Evolutionary conservation across 495 filamentous ascomycete species (phyloP).

Genomic region (Penicillium alfredii): DNA sequence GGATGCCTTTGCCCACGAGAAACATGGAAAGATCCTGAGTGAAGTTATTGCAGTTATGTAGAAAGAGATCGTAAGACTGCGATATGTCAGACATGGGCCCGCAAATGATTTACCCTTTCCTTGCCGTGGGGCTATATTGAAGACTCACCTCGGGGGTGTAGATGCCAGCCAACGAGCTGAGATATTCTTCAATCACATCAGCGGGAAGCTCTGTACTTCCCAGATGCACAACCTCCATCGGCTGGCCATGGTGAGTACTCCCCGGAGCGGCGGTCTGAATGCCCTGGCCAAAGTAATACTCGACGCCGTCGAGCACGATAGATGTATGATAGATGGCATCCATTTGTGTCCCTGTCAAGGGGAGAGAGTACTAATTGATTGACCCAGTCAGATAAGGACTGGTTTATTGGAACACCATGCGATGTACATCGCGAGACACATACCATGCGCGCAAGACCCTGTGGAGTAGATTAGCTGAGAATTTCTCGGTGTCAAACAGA

Average conservation of each 20-base stretch:
- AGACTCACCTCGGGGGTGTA: conserved; percentile 69
- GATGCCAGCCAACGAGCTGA: conserved; percentile 73
- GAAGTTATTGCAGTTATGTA: conserved; percentile 98
- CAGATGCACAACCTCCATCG: conserved; percentile 68
- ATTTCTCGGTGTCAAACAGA: conserved; percentile 1
- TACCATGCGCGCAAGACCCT: conserved; percentile 47
- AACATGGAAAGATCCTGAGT: conserved; percentile 91
- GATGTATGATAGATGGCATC: conserved; percentile 93
- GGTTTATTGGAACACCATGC: not conserved
- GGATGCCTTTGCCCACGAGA: conserved; percentile 82
- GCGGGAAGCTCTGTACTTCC: conserved; percentile 72
- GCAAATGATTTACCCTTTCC: not conserved
- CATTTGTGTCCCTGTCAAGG: conserved; percentile 61
- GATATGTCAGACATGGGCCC: conserved; percentile 1
- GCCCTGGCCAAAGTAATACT: conserved; percentile 70
- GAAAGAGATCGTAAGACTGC: conserved; percentile 80
- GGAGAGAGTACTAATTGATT: conserved; percentile 39
- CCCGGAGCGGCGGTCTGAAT: conserved; percentile 78
- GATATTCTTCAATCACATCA: conserved; percentile 83
- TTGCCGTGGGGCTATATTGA: no score
- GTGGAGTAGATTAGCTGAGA: conserved; percentile 10
- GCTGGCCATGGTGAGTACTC: conserved; percentile 75
- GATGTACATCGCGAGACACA: conserved; percentile 4
- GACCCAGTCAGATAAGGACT: conserved; percentile 8
- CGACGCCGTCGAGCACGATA: conserved; percentile 70